Conservation (phyloP, 768 basidiomycete species). For the Cyclocybe aegerita region DNA sequence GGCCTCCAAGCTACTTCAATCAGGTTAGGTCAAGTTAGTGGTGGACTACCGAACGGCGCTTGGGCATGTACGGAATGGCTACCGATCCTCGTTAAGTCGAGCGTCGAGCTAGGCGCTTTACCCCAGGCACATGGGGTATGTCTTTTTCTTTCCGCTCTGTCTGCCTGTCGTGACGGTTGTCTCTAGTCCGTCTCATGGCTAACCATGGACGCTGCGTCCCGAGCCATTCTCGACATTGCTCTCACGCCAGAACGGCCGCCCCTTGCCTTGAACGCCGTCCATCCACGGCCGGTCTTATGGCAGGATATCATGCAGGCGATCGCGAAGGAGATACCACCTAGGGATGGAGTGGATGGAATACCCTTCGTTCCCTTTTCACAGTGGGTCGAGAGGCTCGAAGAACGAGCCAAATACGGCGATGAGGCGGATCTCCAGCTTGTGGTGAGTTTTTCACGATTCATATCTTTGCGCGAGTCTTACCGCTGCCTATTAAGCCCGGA, state of each 20-base stretch:
- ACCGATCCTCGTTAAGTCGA: slow-evolving; percentile 32
- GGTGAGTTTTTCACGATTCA: slow-evolving; percentile 1
- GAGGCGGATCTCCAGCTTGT: slow-evolving; percentile 3
- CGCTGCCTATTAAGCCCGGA: slow-evolving; percentile 21
- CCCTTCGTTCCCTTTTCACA: slow-evolving; percentile 8
- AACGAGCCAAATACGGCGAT: background rate
- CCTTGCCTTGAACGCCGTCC: slow-evolving; percentile 26
- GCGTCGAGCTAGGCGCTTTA: slow-evolving; percentile 21
- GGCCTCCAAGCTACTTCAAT: slow-evolving; percentile 25
- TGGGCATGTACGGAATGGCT: slow-evolving; percentile 38
- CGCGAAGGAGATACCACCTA: background rate
- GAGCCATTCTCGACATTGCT: slow-evolving; percentile 23
- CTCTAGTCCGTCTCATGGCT: slow-evolving; percentile 31
- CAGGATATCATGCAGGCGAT: slow-evolving; percentile 20
- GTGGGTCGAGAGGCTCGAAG: slow-evolving; percentile 9
- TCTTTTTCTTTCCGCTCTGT: background rate
- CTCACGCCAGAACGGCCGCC: slow-evolving; percentile 12
- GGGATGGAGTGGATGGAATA: background rate
- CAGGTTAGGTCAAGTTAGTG: slow-evolving; percentile 34
- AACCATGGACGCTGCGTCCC: slow-evolving; percentile 21
- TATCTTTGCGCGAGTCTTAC: background rate
- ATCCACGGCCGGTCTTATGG: slow-evolving; percentile 28
- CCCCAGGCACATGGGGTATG: slow-evolving; percentile 25
- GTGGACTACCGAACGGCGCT: slow-evolving; percentile 27
- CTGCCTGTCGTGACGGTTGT: background rate